Evolutionary conservation across 768 basidiomycete genomes (phyloP), one percentile per base, ranked within the genome.

Genomic region (Suillus hirtellus): DNA sequence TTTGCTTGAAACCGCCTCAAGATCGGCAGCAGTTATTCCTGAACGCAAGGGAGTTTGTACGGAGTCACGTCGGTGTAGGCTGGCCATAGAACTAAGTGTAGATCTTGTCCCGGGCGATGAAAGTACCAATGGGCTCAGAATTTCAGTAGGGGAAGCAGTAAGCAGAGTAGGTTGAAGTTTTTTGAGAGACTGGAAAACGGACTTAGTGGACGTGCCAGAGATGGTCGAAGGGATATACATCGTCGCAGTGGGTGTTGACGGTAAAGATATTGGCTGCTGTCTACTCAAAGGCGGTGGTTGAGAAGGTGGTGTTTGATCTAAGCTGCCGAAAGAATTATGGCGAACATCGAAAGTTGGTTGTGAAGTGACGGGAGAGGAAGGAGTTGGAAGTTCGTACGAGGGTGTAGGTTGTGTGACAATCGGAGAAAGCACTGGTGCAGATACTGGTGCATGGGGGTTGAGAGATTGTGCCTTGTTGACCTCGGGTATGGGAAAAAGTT

Each of bases 181-280:
- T 50, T 62, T 66, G 35, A 74, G 50, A 14, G 71, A 65, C 3
- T 60, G 63, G 31, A 68, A 65, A n/a, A 69, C 61, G 21, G 71
- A 67, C 14, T 70, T 71, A 21, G 69, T 66, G 27, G 62, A 63
- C 12, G 46, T 12, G 42, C 56, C 58, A 44, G 56, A 38, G 37
- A 68, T 7, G 7, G 65, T 21, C 15, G 68, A 60, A 40, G 74
- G 66, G 5, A 67, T 69, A 35, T 60, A 68, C 1, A 65, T 7
- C 21, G 68, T 63, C 15, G 69, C 65, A 43, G 72, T 76, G 8
- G 75, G 75, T 14, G 75, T 76, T 12, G 72, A n/a, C 2, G 75
- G 75, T n/a, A 76, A 60, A 3, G 76, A 77, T 35, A 76, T 74
- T 37, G 76, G 73, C 27, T 65, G 67, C 11, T 61, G 72, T 65